phyloP scores from a whole-genome alignment of 106 monocot species.

The Platanthera guangdongensis region DNA sequence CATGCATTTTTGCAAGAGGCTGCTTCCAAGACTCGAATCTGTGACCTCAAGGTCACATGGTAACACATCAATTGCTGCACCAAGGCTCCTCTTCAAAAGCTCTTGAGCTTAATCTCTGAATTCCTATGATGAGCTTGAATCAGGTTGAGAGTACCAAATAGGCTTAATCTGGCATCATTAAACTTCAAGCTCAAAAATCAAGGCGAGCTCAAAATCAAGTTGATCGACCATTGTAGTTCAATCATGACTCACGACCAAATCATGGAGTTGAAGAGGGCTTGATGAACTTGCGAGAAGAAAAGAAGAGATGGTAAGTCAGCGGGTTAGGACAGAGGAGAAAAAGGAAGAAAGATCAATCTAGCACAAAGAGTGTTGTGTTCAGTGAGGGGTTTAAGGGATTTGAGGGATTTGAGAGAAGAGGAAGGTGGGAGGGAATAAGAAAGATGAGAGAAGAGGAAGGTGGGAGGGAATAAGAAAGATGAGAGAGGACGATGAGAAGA shows the following conservation, averaged over 20 bases:
- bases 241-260: too few relatives aligned
- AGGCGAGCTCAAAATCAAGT: not conserved
- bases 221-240: not conserved
- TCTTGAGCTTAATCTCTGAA: not conserved
- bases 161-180: not conserved
- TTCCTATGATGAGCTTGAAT: not conserved
- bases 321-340: too few relatives aligned
- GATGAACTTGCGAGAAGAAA: too few relatives aligned
- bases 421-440: not conserved
- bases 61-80: too few relatives aligned
- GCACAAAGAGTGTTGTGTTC: too few relatives aligned
- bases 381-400: not conserved
- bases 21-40: too few relatives aligned
- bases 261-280: too few relatives aligned
- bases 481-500: not conserved
- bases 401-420: not conserved
- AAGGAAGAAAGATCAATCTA: too few relatives aligned
- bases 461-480: not conserved
- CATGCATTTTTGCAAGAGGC: too few relatives aligned
- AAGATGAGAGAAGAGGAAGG: not conserved
- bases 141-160: not conserved
- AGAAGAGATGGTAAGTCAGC: too few relatives aligned
- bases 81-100: too few relatives aligned
- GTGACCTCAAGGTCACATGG: too few relatives aligned
- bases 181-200: not conserved